phyloP scores from a whole-genome alignment of 2,329 filamentous ascomycete genomes.

The Metarhizium anisopliae region DNA sequence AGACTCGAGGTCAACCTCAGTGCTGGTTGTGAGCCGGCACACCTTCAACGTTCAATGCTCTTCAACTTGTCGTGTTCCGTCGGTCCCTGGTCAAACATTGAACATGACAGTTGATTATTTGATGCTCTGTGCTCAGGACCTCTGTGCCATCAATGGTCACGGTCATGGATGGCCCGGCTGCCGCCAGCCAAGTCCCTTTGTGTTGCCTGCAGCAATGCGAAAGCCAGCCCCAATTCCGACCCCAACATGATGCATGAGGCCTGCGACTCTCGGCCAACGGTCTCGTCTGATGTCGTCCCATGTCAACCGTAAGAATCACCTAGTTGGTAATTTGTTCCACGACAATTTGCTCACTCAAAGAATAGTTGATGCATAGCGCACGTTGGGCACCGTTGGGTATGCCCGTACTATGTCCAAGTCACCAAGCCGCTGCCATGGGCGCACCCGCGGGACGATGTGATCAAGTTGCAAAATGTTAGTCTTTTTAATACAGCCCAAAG shows the following conservation, averaged over 20 bases:
- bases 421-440: neutral
- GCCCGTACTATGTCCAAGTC: neutral
- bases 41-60: too few relatives aligned
- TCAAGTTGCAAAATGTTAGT: neutral
- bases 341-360: neutral
- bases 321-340: neutral
- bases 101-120: too few relatives aligned
- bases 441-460: neutral
- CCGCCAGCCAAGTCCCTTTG: neutral
- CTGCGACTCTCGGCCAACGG: neutral
- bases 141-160: neutral
- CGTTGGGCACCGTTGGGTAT: constrained; percentile 8
- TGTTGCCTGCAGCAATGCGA: neutral
- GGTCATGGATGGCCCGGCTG: neutral
- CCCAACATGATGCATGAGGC: constrained; percentile 1
- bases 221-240: neutral
- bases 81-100: too few relatives aligned
- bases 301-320: neutral
- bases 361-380: neutral
- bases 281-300: neutral
- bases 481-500: neutral
- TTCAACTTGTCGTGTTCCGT: too few relatives aligned
- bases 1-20: too few relatives aligned
- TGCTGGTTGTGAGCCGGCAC: too few relatives aligned
- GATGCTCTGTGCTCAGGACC: too few relatives aligned